A percentile compares a stretch with the other conserved stretches of the same genome.
phyloP scores from a whole-genome alignment of 805 yeast species.

The Ogataea degrootiae region DNA sequence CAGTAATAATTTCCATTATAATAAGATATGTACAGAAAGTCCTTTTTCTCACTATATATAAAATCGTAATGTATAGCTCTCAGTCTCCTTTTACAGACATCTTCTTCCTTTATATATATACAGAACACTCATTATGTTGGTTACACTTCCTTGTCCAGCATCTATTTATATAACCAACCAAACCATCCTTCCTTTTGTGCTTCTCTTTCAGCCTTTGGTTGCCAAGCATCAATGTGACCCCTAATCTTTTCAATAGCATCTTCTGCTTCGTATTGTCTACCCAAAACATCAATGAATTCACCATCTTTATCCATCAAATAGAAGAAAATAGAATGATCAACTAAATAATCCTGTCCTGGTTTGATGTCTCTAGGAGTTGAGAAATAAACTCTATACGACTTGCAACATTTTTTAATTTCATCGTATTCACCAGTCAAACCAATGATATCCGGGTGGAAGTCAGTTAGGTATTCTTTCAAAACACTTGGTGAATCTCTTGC shows the following conservation, averaged over 20 bases:
- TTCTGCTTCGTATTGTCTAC: conserved; percentile 79
- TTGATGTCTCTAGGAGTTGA: conserved; percentile 94
- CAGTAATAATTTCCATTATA: neutral
- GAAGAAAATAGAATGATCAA: conserved; percentile 96
- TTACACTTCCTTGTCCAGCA: too few relatives aligned
- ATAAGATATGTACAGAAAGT: neutral
- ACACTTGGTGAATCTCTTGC: conserved; percentile 89
- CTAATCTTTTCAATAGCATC: conserved; percentile 75
- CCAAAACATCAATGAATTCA: conserved; percentile 87
- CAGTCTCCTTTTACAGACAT: too few relatives aligned
- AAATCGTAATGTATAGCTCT: too few relatives aligned
- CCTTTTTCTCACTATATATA: too few relatives aligned
- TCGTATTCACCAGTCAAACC: conserved; percentile 93
- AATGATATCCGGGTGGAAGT: conserved; percentile 83
- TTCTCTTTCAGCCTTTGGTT: conserved; percentile 68
- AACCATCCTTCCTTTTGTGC: conserved; percentile 58
- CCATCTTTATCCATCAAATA: conserved; percentile 99
- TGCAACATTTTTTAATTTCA: conserved; percentile 78
- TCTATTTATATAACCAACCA: conserved; percentile 48
- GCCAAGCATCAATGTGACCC: conserved; percentile 68
- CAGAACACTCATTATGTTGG: too few relatives aligned
- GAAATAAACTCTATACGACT: conserved; percentile 88
- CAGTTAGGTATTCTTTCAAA: conserved; percentile 72
- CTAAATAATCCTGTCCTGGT: conserved; percentile 94
- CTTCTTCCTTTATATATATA: too few relatives aligned